Evolutionary conservation across 1,139 yeast species (phyloP).

Genomic region (Debaryomyces psychrophilus): DNA sequence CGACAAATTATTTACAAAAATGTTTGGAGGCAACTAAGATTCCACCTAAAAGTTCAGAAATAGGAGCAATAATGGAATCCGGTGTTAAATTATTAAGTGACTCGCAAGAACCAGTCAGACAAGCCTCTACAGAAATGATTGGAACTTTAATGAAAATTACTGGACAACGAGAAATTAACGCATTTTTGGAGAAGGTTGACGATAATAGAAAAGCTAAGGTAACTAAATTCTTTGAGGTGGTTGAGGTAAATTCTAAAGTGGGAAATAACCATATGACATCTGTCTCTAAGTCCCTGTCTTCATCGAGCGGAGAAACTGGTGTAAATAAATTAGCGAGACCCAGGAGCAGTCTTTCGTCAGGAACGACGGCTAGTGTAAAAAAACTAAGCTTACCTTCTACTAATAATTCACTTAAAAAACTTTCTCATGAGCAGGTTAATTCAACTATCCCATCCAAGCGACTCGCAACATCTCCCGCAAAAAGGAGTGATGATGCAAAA

Average conservation of each 20-base stretch:
- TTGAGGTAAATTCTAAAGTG: slow-evolving; percentile 51
- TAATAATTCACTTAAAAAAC: slow-evolving; percentile 10
- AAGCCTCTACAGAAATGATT: slow-evolving; percentile 74
- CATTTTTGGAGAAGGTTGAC: slow-evolving; percentile 69
- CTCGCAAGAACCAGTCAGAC: slow-evolving; percentile 83
- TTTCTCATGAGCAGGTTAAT: slow-evolving; percentile 22
- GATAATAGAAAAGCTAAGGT: slow-evolving; percentile 74
- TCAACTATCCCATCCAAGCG: slow-evolving; percentile 60
- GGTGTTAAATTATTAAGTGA: slow-evolving; percentile 71
- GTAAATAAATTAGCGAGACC: slow-evolving; percentile 15
- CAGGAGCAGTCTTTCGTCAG: slow-evolving; percentile 12
- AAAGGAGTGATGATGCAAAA: slow-evolving; percentile 39
- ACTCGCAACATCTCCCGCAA: slow-evolving; percentile 67
- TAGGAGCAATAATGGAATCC: slow-evolving; percentile 57
- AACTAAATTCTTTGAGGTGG: slow-evolving; percentile 57
- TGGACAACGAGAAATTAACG: slow-evolving; percentile 70
- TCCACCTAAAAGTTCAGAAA: slow-evolving; percentile 56
- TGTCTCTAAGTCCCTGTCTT: slow-evolving; percentile 11
- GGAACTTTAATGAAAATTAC: slow-evolving; percentile 83
- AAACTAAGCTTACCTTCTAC: slow-evolving; percentile 13
- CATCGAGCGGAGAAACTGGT: slow-evolving; percentile 14
- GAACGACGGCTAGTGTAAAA: slow-evolving; percentile 9
- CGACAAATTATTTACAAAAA: slow-evolving; percentile 65
- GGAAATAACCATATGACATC: slow-evolving; percentile 1
- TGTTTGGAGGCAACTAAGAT: slow-evolving; percentile 57